Evolutionary conservation across 192 early-diverging fungal species (phyloP).

Genomic region (Polychytrium aggregatum): DNA sequence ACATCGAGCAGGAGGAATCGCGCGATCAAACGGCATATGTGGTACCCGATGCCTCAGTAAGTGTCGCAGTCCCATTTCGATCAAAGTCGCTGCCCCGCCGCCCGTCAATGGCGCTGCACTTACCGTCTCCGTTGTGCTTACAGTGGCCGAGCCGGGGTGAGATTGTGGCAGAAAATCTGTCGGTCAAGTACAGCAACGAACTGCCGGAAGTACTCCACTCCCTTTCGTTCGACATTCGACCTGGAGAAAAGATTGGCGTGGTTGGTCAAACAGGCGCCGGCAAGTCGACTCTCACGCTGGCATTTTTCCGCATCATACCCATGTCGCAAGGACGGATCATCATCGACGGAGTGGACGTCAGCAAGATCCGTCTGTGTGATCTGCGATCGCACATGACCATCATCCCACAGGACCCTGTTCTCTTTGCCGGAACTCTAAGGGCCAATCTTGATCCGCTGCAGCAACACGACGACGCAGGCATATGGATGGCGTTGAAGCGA

Average conservation of each 20-base stretch:
- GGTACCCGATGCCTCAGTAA: too few species aligned
- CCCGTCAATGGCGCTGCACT: constrained; percentile 23
- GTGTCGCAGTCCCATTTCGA: too few species aligned
- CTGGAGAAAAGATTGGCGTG: constrained; percentile 30
- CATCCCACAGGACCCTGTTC: constrained; percentile 39
- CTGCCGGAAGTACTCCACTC: constrained; percentile 37
- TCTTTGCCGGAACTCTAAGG: constrained; percentile 55
- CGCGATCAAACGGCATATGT: background rate
- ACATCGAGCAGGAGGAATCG: constrained; percentile 69
- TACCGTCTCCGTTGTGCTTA: constrained; percentile 20
- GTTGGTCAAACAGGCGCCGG: constrained; percentile 60
- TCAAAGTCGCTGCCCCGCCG: too few species aligned
- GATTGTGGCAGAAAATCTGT: constrained; percentile 22
- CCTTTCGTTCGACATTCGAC: constrained; percentile 16
- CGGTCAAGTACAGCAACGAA: constrained; percentile 50
- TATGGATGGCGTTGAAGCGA: constrained; percentile 51
- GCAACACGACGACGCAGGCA: constrained; percentile 35
- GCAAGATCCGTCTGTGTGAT: constrained; percentile 40
- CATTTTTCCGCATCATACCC: constrained; percentile 60
- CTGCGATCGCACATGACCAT: constrained; percentile 35
- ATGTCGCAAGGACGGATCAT: constrained; percentile 41
- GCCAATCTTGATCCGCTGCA: constrained; percentile 71
- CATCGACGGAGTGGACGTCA: constrained; percentile 58
- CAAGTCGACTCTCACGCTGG: constrained; percentile 56
- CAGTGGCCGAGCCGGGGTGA: constrained; percentile 30